Percentiles rank a stretch among this genome's conserved stretches.
phyloP scores from a whole-genome alignment of 2,329 filamentous ascomycete genomes.

The Neocatenulostroma microsporum region DNA sequence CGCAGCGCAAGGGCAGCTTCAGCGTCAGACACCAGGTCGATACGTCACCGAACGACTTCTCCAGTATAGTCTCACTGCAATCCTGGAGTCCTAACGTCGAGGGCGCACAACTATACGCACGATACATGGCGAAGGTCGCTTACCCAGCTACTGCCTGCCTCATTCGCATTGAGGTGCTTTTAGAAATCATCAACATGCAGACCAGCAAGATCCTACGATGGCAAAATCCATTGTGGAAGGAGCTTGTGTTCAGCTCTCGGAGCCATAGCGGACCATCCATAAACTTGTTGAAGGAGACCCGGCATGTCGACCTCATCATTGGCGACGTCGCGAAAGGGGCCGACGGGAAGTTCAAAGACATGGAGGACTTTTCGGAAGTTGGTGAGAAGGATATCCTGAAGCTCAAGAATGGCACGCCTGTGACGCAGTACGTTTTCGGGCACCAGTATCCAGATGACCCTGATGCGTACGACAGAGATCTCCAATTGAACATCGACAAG shows the following conservation, averaged over 20 bases:
- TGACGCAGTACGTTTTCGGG: constrained; percentile 1
- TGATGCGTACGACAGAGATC: too few relatives aligned
- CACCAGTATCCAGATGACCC: too few relatives aligned
- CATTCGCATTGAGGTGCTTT: background rate
- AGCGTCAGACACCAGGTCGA: too few relatives aligned
- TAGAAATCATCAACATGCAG: background rate
- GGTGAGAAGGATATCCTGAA: background rate
- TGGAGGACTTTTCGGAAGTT: background rate
- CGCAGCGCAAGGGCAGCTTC: too few relatives aligned
- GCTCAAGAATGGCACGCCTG: background rate
- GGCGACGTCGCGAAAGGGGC: too few relatives aligned
- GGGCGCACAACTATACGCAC: background rate
- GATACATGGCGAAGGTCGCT: background rate
- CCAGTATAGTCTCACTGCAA: too few relatives aligned
- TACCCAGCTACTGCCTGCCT: background rate
- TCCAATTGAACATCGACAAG: too few relatives aligned
- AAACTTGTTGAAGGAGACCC: too few relatives aligned
- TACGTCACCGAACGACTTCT: too few relatives aligned
- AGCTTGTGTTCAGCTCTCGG: background rate
- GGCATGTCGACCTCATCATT: too few relatives aligned
- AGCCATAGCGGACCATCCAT: too few relatives aligned
- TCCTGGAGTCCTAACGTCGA: background rate
- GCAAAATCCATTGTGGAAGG: too few relatives aligned
- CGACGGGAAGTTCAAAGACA: background rate
- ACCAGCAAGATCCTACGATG: background rate